phyloP scores from a whole-genome alignment of 192 early-diverging fungal genomes.

The Podila horticola region DNA sequence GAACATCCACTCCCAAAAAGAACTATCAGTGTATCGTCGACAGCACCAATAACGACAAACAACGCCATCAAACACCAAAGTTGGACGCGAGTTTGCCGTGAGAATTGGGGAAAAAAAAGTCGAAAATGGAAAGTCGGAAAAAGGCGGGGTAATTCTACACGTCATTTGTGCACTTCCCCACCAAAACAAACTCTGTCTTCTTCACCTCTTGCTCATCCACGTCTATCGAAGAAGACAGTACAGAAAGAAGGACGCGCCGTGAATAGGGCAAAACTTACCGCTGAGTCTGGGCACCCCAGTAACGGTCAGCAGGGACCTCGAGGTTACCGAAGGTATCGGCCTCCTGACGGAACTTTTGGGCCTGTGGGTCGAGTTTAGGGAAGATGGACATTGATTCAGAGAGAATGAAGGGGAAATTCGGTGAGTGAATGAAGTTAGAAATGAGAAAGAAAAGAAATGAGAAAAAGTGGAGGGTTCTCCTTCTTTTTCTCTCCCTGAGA shows the following conservation, averaged over 20 bases:
- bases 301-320: constrained; percentile 93
- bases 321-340: constrained; percentile 95
- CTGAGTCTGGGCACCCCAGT: constrained; percentile 98
- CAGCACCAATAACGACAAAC: no score
- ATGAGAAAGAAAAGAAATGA: constrained; percentile 3
- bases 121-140: background rate
- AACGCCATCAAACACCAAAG: no score
- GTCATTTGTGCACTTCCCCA: no score
- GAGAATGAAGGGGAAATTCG: background rate
- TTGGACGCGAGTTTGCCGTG: no score
- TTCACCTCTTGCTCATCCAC: no score
- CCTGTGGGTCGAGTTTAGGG: constrained; percentile 52
- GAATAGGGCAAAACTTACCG: constrained; percentile 61
- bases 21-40: background rate
- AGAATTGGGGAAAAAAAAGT: background rate
- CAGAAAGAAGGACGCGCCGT: background rate
- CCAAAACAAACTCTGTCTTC: no score
- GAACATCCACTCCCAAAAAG: background rate
- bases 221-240: background rate
- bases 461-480: background rate
- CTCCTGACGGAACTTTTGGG: constrained; percentile 75
- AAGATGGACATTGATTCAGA: constrained; percentile 24
- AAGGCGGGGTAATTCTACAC: background rate
- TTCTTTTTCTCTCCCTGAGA: background rate
- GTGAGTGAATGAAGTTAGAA: background rate